Evolutionary conservation across 2,329 filamentous ascomycete genomes (phyloP), one percentile per base, ranked within the genome.

Genomic region (Hypoxylon sp.): DNA sequence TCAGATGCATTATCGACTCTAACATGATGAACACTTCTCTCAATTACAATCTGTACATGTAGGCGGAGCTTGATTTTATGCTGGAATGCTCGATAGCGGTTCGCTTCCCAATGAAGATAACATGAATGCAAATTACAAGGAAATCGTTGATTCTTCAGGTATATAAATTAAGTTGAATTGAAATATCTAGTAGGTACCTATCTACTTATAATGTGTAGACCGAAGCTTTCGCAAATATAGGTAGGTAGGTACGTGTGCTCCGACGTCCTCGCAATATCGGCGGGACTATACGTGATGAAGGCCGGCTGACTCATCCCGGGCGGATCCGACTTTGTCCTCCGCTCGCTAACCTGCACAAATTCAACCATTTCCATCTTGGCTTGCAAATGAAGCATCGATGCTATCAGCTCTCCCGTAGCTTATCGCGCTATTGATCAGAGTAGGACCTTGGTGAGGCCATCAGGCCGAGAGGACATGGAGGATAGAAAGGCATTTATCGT

Each of bases 401-500:
- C 24, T 13, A 44, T 19, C 24, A 37, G 17, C n/a, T 58, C 6
- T 11, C 37, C 32, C 13, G n/a, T 15, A 31, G 2, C 31, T 52
- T 37, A 37, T 10, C n/a, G 19, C 44, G 6, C 17, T 8, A 2
- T 5, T 21, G 31, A 21, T 27, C 15, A 17, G 44, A 44, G 11
- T 3, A 42, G 6, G 29, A 2, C 44, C 8, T 53, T 37, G 6
- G 52, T 42, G n/a, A 17, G 59, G 59, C 46, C 57, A 44, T 31
- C 19, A 17, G 50, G 65, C 56, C 56, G 35, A 71, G 67, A 63
- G 13, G 64, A 37, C 35, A 76, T 75, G 68, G 64, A 65, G 27
- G 71, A 77, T n/a, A 77, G 73, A 19, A 85, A 82, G 55, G 85
- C 86, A 39, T 78, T 95, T 67, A 83, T 97, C 47, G 83, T 98